Evolutionary conservation across 306 rosid genomes (phyloP).

Genomic region (Fagus sylvatica): DNA sequence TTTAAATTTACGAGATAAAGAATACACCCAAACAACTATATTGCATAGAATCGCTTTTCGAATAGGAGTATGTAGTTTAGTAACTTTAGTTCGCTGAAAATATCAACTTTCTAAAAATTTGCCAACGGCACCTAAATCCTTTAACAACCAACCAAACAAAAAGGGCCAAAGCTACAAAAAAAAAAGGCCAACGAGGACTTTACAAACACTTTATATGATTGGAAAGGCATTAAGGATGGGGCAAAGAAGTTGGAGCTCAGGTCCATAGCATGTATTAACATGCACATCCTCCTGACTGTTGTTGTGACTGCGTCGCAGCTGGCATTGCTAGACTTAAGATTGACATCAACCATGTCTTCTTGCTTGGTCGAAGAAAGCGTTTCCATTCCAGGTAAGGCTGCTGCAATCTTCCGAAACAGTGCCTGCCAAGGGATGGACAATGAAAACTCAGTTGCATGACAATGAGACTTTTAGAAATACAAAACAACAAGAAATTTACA

Average conservation of each 20-base stretch:
- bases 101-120: neutral
- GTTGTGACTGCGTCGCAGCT: constrained; percentile 46
- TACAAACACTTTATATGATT: constrained; percentile 10
- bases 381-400: constrained; percentile 95
- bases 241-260: neutral
- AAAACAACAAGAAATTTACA: neutral
- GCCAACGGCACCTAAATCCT: constrained; percentile 4
- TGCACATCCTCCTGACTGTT: constrained; percentile 66
- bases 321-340: constrained; percentile 63
- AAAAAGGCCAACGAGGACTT: constrained; percentile 10
- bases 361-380: constrained; percentile 80
- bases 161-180: constrained; percentile 20
- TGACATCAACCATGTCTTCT: constrained; percentile 93
- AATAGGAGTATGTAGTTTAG: neutral
- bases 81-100: too few relatives aligned
- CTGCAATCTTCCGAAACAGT: constrained; percentile 85
- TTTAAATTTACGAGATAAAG: neutral
- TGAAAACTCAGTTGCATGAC: neutral
- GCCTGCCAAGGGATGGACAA: constrained; percentile 40
- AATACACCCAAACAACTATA: neutral
- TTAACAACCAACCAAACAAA: constrained; percentile 19
- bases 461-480: neutral
- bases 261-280: constrained; percentile 35
- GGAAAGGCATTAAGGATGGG: neutral
- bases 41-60: neutral